A percentile compares a stretch with the other conserved stretches of the same genome.
These are phyloP conservation scores for Phytophthora tubulina DNA, from an alignment of 352 stramenopile species.

Conservation along the genomic window DNA sequence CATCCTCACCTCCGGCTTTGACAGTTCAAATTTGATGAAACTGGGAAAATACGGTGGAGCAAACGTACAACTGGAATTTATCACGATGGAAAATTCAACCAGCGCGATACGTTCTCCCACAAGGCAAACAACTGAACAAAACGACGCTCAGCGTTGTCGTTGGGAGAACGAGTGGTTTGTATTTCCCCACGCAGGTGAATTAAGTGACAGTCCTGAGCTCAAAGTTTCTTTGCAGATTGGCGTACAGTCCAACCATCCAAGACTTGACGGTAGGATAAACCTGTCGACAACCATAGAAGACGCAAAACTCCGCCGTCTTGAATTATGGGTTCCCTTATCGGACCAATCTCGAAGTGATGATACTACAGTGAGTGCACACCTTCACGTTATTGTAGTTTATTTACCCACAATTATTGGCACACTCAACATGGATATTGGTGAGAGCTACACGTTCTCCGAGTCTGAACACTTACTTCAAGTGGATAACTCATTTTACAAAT, in stretches of 20 bases:
- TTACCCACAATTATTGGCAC: slow-evolving; percentile 29
- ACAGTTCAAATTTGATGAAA: slow-evolving; percentile 22
- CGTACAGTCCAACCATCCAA: slow-evolving; percentile 11
- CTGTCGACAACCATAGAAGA: slow-evolving; percentile 19
- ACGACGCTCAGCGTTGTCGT: slow-evolving; percentile 25
- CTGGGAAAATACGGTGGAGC: slow-evolving; percentile 24
- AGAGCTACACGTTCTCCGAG: slow-evolving; percentile 28
- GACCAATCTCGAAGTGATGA: neutral
- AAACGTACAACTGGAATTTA: slow-evolving; percentile 17
- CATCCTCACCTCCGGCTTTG: slow-evolving; percentile 10
- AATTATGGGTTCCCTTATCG: slow-evolving; percentile 30
- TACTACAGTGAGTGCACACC: slow-evolving; percentile 10
- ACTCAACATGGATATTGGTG: slow-evolving; percentile 31
- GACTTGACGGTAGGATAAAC: slow-evolving; percentile 14
- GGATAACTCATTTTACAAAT: slow-evolving; percentile 41
- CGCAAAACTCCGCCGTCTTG: slow-evolving; percentile 11
- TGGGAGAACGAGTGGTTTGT: slow-evolving; percentile 44
- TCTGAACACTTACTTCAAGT: slow-evolving; percentile 18
- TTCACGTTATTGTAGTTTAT: slow-evolving; percentile 33
- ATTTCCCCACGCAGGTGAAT: slow-evolving; percentile 8
- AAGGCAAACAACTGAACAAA: slow-evolving; percentile 20
- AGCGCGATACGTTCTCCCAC: slow-evolving; percentile 17
- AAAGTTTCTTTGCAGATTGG: slow-evolving; percentile 21
- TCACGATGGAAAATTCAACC: neutral
- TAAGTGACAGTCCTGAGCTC: slow-evolving; percentile 8